Percentiles rank a stretch among this genome's conserved stretches.
phyloP scores from a whole-genome alignment of 2,329 filamentous ascomycete genomes.

The Epichloe gansuensis region DNA sequence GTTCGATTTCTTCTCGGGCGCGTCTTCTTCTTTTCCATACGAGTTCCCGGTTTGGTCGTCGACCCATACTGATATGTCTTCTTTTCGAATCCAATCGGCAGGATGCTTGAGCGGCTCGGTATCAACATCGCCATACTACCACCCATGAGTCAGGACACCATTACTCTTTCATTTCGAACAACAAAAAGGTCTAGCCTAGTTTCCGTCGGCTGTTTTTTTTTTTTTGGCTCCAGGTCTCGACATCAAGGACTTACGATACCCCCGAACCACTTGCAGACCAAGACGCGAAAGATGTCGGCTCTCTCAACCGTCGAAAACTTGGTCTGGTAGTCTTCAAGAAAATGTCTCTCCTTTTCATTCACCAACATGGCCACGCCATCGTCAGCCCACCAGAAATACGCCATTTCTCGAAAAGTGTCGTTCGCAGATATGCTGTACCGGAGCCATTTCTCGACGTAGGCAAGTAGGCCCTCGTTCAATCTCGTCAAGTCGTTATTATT shows the following conservation, averaged over 20 bases:
- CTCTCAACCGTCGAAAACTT: slow-evolving; percentile 12
- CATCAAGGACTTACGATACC: slow-evolving; percentile 11
- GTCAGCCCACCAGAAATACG: slow-evolving; percentile 15
- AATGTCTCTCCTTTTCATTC: slow-evolving; percentile 9
- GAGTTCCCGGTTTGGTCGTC: slow-evolving; percentile 9
- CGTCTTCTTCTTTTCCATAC: slow-evolving; percentile 7
- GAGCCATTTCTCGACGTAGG: slow-evolving; percentile 14
- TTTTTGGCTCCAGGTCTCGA: neutral
- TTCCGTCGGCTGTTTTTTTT: too few relatives aligned
- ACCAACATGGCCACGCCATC: slow-evolving; percentile 11
- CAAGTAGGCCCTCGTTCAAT: slow-evolving; percentile 10
- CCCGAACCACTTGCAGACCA: slow-evolving; percentile 13
- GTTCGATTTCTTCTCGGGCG: neutral
- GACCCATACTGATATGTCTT: slow-evolving; percentile 11
- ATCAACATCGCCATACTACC: slow-evolving; percentile 14
- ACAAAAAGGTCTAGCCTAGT: too few relatives aligned
- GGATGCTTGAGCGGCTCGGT: slow-evolving; percentile 14
- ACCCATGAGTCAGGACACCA: neutral
- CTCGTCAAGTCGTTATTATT: slow-evolving; percentile 7
- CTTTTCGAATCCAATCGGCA: slow-evolving; percentile 9
- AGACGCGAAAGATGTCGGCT: slow-evolving; percentile 13
- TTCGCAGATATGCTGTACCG: slow-evolving; percentile 4
- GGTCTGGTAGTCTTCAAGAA: slow-evolving; percentile 8
- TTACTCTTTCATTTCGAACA: too few relatives aligned
- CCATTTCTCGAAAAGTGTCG: slow-evolving; percentile 9